Evolutionary conservation across 1,139 yeast genomes (phyloP).

Genomic region (Yamadazyma triangularis): DNA sequence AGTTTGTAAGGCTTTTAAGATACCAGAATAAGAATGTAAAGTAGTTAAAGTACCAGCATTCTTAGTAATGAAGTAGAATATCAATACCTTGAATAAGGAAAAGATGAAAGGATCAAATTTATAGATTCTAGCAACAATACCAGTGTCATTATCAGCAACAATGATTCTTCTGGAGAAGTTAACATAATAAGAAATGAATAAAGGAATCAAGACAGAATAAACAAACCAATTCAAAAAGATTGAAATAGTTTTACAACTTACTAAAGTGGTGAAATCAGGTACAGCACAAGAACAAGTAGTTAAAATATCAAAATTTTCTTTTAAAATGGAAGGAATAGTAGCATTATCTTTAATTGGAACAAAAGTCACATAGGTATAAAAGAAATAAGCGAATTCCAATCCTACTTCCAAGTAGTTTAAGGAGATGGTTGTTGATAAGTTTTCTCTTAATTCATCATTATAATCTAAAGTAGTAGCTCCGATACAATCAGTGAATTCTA

Average conservation of each 20-base stretch:
- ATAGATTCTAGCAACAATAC: slow-evolving; percentile 32
- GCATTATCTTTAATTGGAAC: slow-evolving; percentile 36
- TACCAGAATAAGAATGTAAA: slow-evolving; percentile 23
- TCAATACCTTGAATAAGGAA: slow-evolving; percentile 46
- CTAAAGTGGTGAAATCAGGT: slow-evolving; percentile 35
- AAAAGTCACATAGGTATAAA: slow-evolving; percentile 31
- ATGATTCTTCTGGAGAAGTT: slow-evolving; percentile 49
- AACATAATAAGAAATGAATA: slow-evolving; percentile 44
- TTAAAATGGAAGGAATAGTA: slow-evolving; percentile 36
- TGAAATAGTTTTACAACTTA: slow-evolving; percentile 24
- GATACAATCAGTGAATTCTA: slow-evolving; percentile 34
- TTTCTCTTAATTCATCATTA: slow-evolving; percentile 46
- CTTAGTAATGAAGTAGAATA: slow-evolving; percentile 39
- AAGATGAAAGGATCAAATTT: slow-evolving; percentile 55
- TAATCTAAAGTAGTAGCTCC: slow-evolving; percentile 39
- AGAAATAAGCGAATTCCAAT: slow-evolving; percentile 34
- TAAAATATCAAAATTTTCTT: slow-evolving; percentile 30
- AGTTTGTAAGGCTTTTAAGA: slow-evolving; percentile 33
- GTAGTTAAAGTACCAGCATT: slow-evolving; percentile 28
- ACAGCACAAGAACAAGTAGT: slow-evolving; percentile 17
- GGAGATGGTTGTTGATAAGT: slow-evolving; percentile 44
- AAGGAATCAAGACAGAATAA: slow-evolving; percentile 40
- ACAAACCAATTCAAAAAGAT: slow-evolving; percentile 39
- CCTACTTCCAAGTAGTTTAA: slow-evolving; percentile 39
- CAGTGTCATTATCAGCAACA: slow-evolving; percentile 35